Evolutionary conservation across 78 protist species (phyloP), one percentile per base, ranked within the genome.

Genomic region (Dictyostelium intermedium): DNA sequence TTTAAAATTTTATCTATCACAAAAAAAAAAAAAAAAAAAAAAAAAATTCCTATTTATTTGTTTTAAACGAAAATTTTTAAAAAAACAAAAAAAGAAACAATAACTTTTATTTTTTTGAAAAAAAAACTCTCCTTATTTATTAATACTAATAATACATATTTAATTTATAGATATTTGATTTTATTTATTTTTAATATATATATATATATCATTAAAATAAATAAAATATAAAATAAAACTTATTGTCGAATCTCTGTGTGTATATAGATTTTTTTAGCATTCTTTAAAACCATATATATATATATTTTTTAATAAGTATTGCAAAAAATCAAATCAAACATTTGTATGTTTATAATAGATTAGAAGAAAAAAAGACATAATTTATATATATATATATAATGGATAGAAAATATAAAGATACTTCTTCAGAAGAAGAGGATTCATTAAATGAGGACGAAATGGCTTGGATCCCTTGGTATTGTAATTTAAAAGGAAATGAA

Each of bases 391-490:
- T n/a, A 20, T 56, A 56, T 56, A 89, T 69, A 80, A 89, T 63
- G 35, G 72, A 45, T 32, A 89, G 73, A 37, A 89, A 80, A 6
- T 74, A 89, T 80, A 89, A 80, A 80, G 94, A 89, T 30, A 63
- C 94, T 30, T 91, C 95, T 16, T 91, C 95, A 20, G 91, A 84
- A 50, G 95, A 91, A 32, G 91, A 83, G 2, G 95, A 91, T 32
- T 91, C 95, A 30, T 79, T 81, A 66, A 70, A 83, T 18, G 91
- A 84, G 27, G 92, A 93, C 18, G 96, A 93, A 84, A 76, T 81
- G 82, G 87, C 92, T 27, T 93, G 96, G 96, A 93, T 93, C 66
- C 87, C 91, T 13, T 93, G 96, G 96, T 93, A 87, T 45, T 93
- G 96, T 78, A 85, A 76, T 30, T 39, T 93, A 47, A 95, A 87